Evolutionary conservation across 2,329 filamentous ascomycete genomes (phyloP).

Genomic region (Endoconidiophora laricicola): DNA sequence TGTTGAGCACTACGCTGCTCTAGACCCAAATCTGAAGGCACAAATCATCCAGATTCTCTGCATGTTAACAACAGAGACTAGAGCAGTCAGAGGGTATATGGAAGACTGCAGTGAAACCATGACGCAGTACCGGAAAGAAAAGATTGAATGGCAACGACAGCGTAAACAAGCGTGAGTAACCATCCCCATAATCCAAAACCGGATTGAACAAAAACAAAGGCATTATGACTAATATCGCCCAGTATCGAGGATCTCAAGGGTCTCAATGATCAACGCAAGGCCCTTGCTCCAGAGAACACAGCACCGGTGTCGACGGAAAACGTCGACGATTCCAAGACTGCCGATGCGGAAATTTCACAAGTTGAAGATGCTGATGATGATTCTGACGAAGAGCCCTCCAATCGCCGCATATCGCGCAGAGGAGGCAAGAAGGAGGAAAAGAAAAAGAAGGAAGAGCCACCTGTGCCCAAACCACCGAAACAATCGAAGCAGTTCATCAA

Average conservation of each 20-base stretch:
- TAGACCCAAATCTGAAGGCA: conserved; percentile 73
- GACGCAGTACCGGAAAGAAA: conserved; percentile 88
- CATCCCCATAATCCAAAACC: conserved; percentile 14
- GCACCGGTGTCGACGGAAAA: conserved; percentile 44
- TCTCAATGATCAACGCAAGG: conserved; percentile 57
- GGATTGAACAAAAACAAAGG: conserved; percentile 3
- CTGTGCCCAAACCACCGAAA: conserved; percentile 50
- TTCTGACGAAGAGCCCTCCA: conserved; percentile 50
- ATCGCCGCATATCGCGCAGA: conserved; percentile 16
- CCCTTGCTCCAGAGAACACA: conserved; percentile 55
- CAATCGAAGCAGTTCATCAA: conserved; percentile 82
- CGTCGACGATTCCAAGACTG: conserved; percentile 41
- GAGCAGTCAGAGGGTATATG: conserved; percentile 72
- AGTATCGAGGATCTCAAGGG: conserved; percentile 55
- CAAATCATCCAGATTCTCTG: conserved; percentile 71
- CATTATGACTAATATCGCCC: conserved; percentile 17
- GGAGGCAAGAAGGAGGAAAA: conserved; percentile 38
- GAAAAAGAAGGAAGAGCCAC: conserved; percentile 47
- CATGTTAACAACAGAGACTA: conserved; percentile 72
- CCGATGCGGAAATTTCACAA: conserved; percentile 44
- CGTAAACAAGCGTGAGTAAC: conserved; percentile 44
- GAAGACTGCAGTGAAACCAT: conserved; percentile 86
- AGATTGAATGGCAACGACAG: conserved; percentile 78
- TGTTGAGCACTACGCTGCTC: conserved; percentile 49
- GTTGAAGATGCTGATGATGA: conserved; percentile 32